Evolutionary conservation across 2,329 filamentous ascomycete genomes (phyloP), one percentile per base, ranked within the genome.

Genomic region (Cytospora leucostoma): DNA sequence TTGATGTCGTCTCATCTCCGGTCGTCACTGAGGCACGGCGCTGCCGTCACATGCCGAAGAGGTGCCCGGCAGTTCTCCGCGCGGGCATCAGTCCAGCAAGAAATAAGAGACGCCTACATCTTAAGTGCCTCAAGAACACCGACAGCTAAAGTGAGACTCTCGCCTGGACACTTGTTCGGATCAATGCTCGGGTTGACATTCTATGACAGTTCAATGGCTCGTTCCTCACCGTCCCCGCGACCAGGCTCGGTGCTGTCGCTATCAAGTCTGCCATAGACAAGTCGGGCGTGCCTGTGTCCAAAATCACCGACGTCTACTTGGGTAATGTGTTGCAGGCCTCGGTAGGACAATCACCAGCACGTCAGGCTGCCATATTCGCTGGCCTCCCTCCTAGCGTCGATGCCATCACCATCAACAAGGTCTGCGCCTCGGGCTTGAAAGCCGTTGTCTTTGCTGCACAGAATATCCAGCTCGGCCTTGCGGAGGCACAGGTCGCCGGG

Each of bases 391-490:
- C 87, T n/a, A 86, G 83, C 7, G 84, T 96, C 62, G 95, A 99
- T 78, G 90, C 93, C 40, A 88, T 90, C 57, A 98, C 95, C 17
- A 89, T 99, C 77, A 99, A 99, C 83, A 99, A 99, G 79, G 95
- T 99, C 65, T 99, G 95, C 80, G 90, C 95, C 4, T 97, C 93
- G 0, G 95, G 95, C 6, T 82, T 99, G 68, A 99, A 99, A 77
- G 91, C 95, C 1, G 93, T 98, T 5, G 88, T 85, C 27, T 84
- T 98, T 52, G 95, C 94, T 1, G 94, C 94, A 1, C 92, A 97
- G 73, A 95, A 96, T 73, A 97, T 98, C 70, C 92, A 97, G 77
- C 85, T 99, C 12, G 94, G 95, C 6, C 83, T 96, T 11, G 86
- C 92, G 17, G 91, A 96, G 71, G 93, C 91, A 0, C 91, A 96